Conservation (phyloP, 768 basidiomycete genomes). For the Lentinula aciculospora region DNA sequence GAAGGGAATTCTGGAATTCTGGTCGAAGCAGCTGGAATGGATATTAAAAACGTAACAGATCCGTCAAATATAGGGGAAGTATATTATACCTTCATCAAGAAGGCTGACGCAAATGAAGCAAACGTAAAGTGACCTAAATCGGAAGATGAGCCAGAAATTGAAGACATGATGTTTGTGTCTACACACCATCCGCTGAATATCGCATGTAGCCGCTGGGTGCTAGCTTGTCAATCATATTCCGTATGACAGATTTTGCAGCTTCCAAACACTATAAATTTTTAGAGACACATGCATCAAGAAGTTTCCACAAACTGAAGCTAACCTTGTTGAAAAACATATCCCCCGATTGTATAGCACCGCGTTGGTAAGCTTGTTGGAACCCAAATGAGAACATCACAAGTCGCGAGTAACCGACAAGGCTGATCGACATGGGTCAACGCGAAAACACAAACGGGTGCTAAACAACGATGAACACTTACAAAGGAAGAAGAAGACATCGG, state of each 20-base stretch:
- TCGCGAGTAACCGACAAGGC: slow-evolving; percentile 71
- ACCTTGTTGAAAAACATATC: slow-evolving; percentile 70
- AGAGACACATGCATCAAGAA: neutral
- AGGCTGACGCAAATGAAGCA: slow-evolving; percentile 76
- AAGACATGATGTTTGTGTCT: neutral
- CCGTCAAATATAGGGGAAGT: neutral
- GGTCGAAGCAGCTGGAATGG: slow-evolving; percentile 57
- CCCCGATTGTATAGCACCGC: slow-evolving; percentile 57
- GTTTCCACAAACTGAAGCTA: slow-evolving; percentile 9
- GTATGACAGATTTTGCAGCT: slow-evolving; percentile 62
- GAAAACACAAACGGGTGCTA: neutral
- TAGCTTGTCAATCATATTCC: slow-evolving; percentile 57
- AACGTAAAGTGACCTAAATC: slow-evolving; percentile 67
- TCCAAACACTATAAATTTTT: slow-evolving; percentile 50
- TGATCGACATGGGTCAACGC: slow-evolving; percentile 26
- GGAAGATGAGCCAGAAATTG: neutral
- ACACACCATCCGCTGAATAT: slow-evolving; percentile 69
- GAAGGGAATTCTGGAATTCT: slow-evolving; percentile 60
- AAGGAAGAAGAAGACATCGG: slow-evolving; percentile 65
- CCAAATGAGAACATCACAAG: slow-evolving; percentile 86
- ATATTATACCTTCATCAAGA: slow-evolving; percentile 68
- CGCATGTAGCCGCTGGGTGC: slow-evolving; percentile 74
- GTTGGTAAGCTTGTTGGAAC: slow-evolving; percentile 76
- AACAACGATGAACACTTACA: slow-evolving; percentile 30
- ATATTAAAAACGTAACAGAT: neutral